Base-by-base conservation (phyloP, 176 grass and related monocot species). In the Echinochloa phyllopogon region DNA sequence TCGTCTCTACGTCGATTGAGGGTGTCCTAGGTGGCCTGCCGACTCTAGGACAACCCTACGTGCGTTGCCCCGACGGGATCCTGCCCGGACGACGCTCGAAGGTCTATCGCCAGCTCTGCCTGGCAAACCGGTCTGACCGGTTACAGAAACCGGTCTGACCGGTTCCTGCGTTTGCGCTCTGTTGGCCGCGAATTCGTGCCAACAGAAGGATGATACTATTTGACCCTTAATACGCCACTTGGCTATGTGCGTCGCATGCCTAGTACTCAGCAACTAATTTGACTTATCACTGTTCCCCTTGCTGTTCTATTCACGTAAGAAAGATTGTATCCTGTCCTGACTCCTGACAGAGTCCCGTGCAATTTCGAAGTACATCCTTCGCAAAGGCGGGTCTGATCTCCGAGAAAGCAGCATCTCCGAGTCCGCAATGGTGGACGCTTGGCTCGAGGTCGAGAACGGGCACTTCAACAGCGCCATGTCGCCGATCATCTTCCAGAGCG, bases 331-430 rank as follows among this genome's bases (percentile, higher is more conserved):
- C 16, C 16, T 33, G 29, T 33, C 29, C 29, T n/a, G 23, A 44
- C 74, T 33, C 29, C 29, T n/a, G 23, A 44, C 74, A 97, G 94
- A 94, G 69, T 97, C 94, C 16, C 72, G 91, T 6, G 85, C 91
- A 7, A 92, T 97, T 66, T 76, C 78, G 2, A 87, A 65, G 49
- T 92, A 94, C 41, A 51, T 97, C 9, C 84, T 87, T 15, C 84
- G 44, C 58, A 94, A 92, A 75, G 65, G 68, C 25, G 84, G 81
- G 38, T 83, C 70, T 0, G 81, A 90, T 24, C 87, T 87, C 1
- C 77, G 74, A 49, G 78, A 87, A 20, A 25, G 65, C 23, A 86
- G 58, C 53, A 51, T 89, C 25, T 16, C 41, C 0, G 84, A 89
- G 33, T 80, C 87, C 10, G 84, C 89, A 20, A 39, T 85, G 83